Evolutionary conservation across 2,329 filamentous ascomycete species (phyloP).

Genomic region (Colletotrichum ledebouriae): DNA sequence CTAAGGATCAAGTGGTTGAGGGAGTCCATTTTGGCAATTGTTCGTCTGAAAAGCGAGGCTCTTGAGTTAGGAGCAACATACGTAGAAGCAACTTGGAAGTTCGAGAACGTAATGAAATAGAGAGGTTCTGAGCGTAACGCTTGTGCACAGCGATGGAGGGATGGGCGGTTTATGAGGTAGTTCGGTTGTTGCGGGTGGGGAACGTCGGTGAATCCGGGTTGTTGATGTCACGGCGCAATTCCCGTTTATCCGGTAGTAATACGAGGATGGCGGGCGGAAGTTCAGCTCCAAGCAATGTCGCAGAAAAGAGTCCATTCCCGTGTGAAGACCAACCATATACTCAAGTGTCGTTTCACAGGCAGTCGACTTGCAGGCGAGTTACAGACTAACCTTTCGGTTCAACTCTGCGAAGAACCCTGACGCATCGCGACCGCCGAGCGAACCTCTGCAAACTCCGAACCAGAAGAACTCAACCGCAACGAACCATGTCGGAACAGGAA

Average conservation of each 20-base stretch:
- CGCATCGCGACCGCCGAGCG: constrained; percentile 24
- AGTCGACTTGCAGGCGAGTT: no score
- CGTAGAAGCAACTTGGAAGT: no score
- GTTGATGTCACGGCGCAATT: constrained; percentile 35
- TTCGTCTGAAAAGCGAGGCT: no score
- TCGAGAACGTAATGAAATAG: no score
- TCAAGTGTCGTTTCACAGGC: background rate
- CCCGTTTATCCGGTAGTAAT: constrained; percentile 36
- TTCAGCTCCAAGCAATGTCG: background rate
- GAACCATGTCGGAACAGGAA: background rate
- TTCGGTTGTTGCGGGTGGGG: constrained; percentile 19
- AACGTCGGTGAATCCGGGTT: constrained; percentile 34
- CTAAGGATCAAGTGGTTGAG: constrained; percentile 27
- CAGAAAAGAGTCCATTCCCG: no score
- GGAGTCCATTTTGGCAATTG: constrained; percentile 7
- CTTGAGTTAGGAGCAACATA: no score
- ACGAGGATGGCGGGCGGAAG: constrained; percentile 3
- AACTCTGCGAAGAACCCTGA: background rate
- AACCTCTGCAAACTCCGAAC: constrained; percentile 26
- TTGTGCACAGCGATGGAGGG: background rate
- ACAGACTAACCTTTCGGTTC: background rate
- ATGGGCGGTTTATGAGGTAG: constrained; percentile 17
- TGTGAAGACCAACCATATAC: background rate
- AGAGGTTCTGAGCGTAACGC: no score
- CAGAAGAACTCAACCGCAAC: constrained; percentile 28